These are phyloP conservation scores for Kuraishia capsulata DNA, from an alignment of 805 yeast genomes.

Conservation along the genomic window DNA sequence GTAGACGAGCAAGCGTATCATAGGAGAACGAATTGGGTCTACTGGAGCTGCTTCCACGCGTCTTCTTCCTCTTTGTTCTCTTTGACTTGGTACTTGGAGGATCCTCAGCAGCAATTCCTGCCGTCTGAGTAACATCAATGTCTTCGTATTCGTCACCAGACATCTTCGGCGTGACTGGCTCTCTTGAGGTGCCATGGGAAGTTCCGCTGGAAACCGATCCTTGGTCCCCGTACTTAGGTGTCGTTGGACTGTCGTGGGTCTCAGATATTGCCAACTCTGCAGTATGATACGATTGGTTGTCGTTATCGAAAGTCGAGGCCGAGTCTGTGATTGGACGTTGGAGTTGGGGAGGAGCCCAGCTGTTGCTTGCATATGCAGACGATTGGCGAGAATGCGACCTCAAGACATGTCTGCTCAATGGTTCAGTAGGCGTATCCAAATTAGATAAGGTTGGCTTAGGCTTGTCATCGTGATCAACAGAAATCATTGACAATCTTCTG, in stretches of 20 bases:
- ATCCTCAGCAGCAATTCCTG: no score
- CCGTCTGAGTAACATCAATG: conserved; percentile 3
- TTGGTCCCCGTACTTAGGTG: neutral
- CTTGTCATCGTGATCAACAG: neutral
- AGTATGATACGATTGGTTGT: conserved; percentile 5
- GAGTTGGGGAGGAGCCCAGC: neutral
- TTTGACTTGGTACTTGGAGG: neutral
- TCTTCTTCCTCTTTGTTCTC: conserved; percentile 7
- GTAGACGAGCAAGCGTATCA: conserved; percentile 37
- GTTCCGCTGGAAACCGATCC: neutral
- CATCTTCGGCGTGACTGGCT: neutral
- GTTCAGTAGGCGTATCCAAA: neutral
- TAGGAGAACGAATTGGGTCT: conserved; percentile 24
- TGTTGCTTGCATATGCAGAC: no score
- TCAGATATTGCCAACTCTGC: conserved; percentile 1
- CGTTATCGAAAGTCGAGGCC: conserved; percentile 2
- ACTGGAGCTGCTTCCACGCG: conserved; percentile 8
- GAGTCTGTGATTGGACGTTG: neutral
- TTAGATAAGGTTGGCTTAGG: no score
- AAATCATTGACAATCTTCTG: neutral
- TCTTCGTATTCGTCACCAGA: conserved; percentile 9
- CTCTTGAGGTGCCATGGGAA: neutral
- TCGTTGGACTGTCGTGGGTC: neutral
- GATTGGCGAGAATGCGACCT: neutral
- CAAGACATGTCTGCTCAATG: neutral